Evolutionary conservation across 1,139 yeast species (phyloP), one percentile per base, ranked within the genome.

Genomic region (Yamadazyma friedrichii): DNA sequence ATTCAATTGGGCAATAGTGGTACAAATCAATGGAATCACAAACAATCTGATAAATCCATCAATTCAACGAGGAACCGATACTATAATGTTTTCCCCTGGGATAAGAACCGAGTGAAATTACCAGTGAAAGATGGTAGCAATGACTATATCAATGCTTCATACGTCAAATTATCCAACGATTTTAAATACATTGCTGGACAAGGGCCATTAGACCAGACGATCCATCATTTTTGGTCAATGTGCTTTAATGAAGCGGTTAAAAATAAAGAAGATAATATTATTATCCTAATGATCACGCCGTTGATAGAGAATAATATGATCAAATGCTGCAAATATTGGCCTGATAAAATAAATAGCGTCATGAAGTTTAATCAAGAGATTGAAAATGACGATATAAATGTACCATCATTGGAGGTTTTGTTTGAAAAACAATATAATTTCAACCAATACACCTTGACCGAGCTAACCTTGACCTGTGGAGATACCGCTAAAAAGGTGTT

Each of bases 231-330:
- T 57, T 91, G 96, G 98, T 82, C 83, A 42, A 88, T 88, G 96
- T 80, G 86, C 31, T 77, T 71, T 48, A 66, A 73, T 38, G 72
- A 76, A 47, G 61, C 74, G 12, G 62, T 57, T 34, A 60, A 53
- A 15, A 61, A 64, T 53, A 47, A 59, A 22, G 65, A 66, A 3
- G 65, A 67, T 30, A 55, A 64, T 2, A 73, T 86, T 1, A 78
- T 84, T 1, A 70, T 93, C 9, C 83, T 88, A 10, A 93, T 91
- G 98, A 80, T 93, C 36, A 91, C 98, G 0, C 94, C 95, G 0
- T 61, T 89, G 38, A 61, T 61, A 12, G 96, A 88, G 55, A 64
- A 69, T 20, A 68, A 74, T 3, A 62, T 71, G 38, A 77, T 70
- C 40, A 89, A 91, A 59, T 89, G 97, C 57, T 72, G 63, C 46